A percentile compares a stretch with the other conserved stretches of the same genome.
Evolutionary conservation across 2,329 filamentous ascomycete genomes (phyloP).

Genomic region (Simplicillium sp.): DNA sequence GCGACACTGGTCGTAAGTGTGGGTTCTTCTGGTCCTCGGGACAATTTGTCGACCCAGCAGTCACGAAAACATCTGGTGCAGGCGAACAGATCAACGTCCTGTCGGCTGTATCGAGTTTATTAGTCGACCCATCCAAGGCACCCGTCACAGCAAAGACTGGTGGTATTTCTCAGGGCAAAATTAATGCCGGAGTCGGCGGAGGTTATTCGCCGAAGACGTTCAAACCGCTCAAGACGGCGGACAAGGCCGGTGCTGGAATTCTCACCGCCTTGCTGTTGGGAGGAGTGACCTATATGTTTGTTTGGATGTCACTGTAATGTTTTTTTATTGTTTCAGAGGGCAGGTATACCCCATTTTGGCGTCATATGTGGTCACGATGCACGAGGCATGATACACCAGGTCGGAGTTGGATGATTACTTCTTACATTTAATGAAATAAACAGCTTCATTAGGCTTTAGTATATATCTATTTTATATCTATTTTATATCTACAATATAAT

Average conservation of each 20-base stretch:
- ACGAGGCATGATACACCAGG: no score
- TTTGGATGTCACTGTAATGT: background rate
- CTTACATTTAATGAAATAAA: no score
- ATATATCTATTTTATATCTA: no score
- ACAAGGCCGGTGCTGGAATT: conserved; percentile 1
- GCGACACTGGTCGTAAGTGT: conserved; percentile 47
- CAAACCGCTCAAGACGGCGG: conserved; percentile 1
- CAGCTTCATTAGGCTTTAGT: no score
- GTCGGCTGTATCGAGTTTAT: conserved; percentile 38
- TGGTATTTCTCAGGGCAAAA: conserved; percentile 16
- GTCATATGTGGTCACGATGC: no score
- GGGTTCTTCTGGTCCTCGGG: conserved; percentile 46
- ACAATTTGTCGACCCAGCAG: conserved; percentile 18
- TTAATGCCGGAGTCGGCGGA: no score
- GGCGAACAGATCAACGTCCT: conserved; percentile 48
- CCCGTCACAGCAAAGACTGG: conserved; percentile 23
- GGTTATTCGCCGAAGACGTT: no score
- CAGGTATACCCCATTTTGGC: no score
- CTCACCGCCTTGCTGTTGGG: conserved; percentile 1
- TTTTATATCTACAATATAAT: no score
- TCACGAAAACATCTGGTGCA: conserved; percentile 40
- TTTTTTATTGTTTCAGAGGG: no score
- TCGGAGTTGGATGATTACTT: no score
- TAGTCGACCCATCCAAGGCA: conserved; percentile 25
- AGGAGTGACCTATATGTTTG: background rate